phyloP scores from a whole-genome alignment of 2,329 filamentous ascomycete species.

The Xylaria sp. region DNA sequence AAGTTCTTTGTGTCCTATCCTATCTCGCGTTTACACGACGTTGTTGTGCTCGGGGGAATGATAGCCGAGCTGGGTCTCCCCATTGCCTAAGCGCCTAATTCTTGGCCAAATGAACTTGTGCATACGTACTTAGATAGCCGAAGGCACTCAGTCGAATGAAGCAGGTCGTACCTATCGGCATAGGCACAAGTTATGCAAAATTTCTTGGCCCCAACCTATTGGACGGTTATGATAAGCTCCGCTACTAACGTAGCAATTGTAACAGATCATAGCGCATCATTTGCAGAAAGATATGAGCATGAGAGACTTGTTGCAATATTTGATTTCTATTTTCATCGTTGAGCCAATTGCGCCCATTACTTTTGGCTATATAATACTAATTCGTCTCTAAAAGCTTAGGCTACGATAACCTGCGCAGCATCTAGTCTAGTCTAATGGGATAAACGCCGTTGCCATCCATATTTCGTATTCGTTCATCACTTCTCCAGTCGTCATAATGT shows the following conservation, averaged over 20 bases:
- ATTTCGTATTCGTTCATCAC: not conserved
- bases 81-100: not conserved
- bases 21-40: not conserved
- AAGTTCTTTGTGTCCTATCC: not conserved
- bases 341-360: not conserved
- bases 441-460: not conserved
- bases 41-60: conserved; percentile 13
- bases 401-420: not conserved
- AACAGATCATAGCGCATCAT: not conserved
- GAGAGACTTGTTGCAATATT: not conserved
- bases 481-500: not conserved
- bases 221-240: not conserved
- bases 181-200: not conserved
- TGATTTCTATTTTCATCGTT: not conserved
- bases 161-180: not conserved
- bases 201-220: not conserved
- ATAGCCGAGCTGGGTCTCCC: conserved; percentile 14
- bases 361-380: not conserved
- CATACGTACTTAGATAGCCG: too few species aligned
- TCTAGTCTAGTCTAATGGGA: not conserved
- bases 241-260: not conserved
- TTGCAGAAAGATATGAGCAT: not conserved
- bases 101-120: not conserved
- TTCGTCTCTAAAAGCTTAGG: too few species aligned
- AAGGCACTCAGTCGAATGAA: not conserved